Evolutionary conservation across 2,329 filamentous ascomycete species (phyloP).

Genomic region (Fusarium globosum): DNA sequence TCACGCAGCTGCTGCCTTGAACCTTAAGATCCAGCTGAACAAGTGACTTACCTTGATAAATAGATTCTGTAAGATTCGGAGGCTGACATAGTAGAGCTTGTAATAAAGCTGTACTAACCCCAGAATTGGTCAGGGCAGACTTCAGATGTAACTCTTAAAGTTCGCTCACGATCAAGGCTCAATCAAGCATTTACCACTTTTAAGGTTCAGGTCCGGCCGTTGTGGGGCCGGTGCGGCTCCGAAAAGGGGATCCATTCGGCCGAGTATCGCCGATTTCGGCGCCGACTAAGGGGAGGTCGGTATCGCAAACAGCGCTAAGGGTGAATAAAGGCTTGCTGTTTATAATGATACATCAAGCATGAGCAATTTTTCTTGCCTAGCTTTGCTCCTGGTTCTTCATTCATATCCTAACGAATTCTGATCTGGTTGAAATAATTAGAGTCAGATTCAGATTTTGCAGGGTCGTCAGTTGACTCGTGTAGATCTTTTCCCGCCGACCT

Average conservation of each 20-base stretch:
- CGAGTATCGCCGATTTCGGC: slow-evolving; percentile 29
- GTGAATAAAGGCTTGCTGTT: background rate
- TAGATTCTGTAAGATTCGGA: background rate
- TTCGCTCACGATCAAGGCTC: background rate
- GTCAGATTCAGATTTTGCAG: slow-evolving; percentile 1
- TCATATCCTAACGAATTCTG: background rate
- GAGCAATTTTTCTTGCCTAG: background rate
- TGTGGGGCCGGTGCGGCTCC: slow-evolving; percentile 23
- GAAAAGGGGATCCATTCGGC: background rate
- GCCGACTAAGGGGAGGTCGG: slow-evolving; percentile 16
- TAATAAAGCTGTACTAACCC: background rate
- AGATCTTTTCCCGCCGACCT: slow-evolving; percentile 11
- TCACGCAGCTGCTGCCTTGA: background rate
- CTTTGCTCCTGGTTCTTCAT: background rate
- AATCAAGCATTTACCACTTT: background rate
- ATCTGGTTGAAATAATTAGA: background rate
- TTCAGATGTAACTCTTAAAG: background rate
- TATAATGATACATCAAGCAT: background rate
- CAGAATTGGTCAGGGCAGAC: background rate
- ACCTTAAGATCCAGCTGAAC: background rate
- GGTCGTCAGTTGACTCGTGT: slow-evolving; percentile 8
- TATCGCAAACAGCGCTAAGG: background rate
- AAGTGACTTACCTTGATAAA: background rate
- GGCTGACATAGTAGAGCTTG: background rate
- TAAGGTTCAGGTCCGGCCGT: slow-evolving; percentile 1